Conservation (phyloP, 345 rosid species). For the Moricandia moricandioides region DNA sequence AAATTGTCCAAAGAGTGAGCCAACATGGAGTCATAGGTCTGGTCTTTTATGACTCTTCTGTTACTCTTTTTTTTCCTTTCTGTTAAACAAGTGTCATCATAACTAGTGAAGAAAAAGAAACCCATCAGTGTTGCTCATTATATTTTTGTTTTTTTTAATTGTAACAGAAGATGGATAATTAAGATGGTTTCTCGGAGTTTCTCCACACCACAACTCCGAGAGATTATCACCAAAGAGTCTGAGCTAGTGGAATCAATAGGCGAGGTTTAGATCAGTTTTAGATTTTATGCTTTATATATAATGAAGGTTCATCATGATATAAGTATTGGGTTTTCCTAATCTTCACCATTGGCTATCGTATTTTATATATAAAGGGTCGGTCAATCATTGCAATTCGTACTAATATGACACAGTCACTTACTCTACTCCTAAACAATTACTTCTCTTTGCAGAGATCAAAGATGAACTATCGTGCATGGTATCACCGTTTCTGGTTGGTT, state of each 20-base stretch:
- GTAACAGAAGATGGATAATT: conserved; percentile 87
- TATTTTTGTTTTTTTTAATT: background rate
- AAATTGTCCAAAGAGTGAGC: conserved; percentile 82
- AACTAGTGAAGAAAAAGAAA: conserved; percentile 6
- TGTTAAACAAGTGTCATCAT: background rate
- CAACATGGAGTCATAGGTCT: conserved; percentile 94
- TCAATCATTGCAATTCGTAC: background rate
- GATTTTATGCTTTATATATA: conserved; percentile 39
- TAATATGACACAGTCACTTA: background rate
- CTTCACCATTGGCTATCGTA: background rate
- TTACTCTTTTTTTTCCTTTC: too few species aligned
- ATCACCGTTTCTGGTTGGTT: conserved; percentile 97
- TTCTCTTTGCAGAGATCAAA: conserved; percentile 66
- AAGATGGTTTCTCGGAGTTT: conserved; percentile 56
- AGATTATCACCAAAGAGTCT: conserved; percentile 70
- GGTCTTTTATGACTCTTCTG: background rate
- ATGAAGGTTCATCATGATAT: conserved; percentile 47
- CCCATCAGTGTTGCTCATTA: background rate
- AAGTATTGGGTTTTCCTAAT: conserved; percentile 8
- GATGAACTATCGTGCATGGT: conserved; percentile 98
- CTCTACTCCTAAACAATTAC: conserved; percentile 1
- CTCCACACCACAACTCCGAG: conserved; percentile 39
- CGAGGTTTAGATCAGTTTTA: conserved; percentile 67
- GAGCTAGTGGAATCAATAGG: conserved; percentile 80
- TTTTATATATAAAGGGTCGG: background rate